Base-by-base conservation (phyloP, 768 basidiomycete species). In the Pulveroboletus frians region DNA sequence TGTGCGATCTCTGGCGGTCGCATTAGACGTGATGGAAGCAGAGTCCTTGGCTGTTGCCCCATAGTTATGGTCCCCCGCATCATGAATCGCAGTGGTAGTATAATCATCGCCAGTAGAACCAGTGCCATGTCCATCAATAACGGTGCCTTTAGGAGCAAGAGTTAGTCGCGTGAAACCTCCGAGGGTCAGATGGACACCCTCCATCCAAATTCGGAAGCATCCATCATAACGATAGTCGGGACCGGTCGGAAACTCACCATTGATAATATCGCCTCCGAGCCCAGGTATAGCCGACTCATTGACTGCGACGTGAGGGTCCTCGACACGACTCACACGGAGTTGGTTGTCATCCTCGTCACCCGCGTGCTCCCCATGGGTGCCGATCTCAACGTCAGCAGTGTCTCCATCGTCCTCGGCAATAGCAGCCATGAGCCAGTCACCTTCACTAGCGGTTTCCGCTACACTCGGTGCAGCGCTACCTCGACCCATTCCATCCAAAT, bases 391-490 rank as follows among this genome's bases (percentile, higher is more conserved):
- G 50, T 74, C 73, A 62, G 71, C 68, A 52, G 71, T 69, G 50
- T 80, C 84, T 49, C 72, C 81, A 59, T 82, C 83, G 57, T 79
- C 83, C 64, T 83, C 84, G 49, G 77, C 83, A 58, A 90, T 91
- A 44, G 88, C 88, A 64, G 87, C 88, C 88, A 91, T 90, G 37
- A 90, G 74, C 88, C 88, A 91, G 69, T 91, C 88, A 46, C 75
- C 83, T 66, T 91, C 88, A 67, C 85, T 88, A 30, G 69, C 67
- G 30, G 79, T 74, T 61, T 77, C 76, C 40, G 72, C 73, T n/a
- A 76, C 76, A 43, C 85, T 84, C 56, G 86, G 85, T 43, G 86
- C 79, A 47, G 76, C 79, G 59, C 85, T 89, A 46, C 65, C 69
- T 39, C 76, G 67, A 39, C 80, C 81, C 43, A 78, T 74, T 51